Evolutionary conservation across 495 filamentous ascomycete genomes (phyloP).

Genomic region (Emericellopsis terricola): DNA sequence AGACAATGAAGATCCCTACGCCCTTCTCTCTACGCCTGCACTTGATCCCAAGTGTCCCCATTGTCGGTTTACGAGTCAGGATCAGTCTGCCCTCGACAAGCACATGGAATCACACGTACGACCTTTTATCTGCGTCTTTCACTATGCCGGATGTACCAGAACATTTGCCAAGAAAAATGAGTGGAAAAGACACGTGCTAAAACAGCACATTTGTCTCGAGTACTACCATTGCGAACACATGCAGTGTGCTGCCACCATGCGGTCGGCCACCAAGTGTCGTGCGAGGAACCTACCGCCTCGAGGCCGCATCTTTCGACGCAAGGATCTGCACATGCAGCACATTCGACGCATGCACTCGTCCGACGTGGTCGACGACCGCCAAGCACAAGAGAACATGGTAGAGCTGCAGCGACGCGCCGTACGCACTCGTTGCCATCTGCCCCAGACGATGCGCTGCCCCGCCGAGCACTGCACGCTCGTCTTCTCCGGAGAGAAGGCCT

Average conservation of each 20-base stretch:
- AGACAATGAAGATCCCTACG: too few species aligned
- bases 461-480: constrained; percentile 32
- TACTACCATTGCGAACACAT: constrained; percentile 69
- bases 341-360: constrained; percentile 69
- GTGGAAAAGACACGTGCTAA: constrained; percentile 76
- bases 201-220: constrained; percentile 61
- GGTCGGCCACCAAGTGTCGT: constrained; percentile 9
- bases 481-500: constrained; percentile 47
- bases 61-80: too few species aligned
- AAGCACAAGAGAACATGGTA: constrained; percentile 16
- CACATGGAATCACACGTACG: constrained; percentile 39
- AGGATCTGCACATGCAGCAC: constrained; percentile 84
- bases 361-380: constrained; percentile 12
- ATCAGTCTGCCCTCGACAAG: constrained; percentile 23
- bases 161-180: constrained; percentile 79
- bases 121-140: constrained; percentile 65
- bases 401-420: constrained; percentile 42
- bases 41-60: too few species aligned
- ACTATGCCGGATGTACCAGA: constrained; percentile 53
- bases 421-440: constrained; percentile 38
- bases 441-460: constrained; percentile 44
- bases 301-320: constrained; percentile 70
- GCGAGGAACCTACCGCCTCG: constrained; percentile 7
- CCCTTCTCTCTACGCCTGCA: too few species aligned
- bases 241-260: constrained; percentile 29